These are phyloP conservation scores for Lolium rigidum DNA, from an alignment of 176 grass and related monocot genomes.

Conservation along the genomic window DNA sequence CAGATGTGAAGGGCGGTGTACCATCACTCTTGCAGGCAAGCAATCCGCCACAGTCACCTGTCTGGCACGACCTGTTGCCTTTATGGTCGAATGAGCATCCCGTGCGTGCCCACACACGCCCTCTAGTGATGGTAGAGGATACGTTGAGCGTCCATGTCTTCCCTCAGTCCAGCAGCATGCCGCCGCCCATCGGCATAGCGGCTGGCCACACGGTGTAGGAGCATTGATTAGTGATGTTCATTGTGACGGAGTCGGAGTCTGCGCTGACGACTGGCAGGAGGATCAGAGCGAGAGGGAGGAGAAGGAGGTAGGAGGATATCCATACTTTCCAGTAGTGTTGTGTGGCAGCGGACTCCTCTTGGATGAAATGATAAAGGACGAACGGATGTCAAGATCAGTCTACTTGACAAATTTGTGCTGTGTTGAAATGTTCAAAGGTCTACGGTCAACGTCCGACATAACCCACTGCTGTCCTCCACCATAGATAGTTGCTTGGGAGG, in stretches of 20 bases:
- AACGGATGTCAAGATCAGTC: background rate
- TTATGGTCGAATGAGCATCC: conserved; percentile 31
- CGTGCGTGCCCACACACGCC: background rate
- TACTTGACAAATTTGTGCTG: background rate
- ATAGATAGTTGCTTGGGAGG: background rate
- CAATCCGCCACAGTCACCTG: conserved; percentile 28
- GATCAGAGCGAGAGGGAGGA: background rate
- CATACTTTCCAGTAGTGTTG: background rate
- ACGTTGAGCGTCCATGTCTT: background rate
- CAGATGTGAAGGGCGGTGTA: background rate
- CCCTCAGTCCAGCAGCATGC: background rate
- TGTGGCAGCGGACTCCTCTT: background rate
- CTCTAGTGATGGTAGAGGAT: background rate
- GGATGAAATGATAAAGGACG: background rate
- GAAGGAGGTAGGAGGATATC: background rate
- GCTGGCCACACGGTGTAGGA: conserved; percentile 40
- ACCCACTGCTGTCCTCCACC: background rate
- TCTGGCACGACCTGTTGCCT: conserved; percentile 1
- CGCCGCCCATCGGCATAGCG: background rate
- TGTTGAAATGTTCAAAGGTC: background rate
- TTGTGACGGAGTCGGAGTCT: background rate
- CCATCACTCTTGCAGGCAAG: background rate
- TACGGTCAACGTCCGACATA: background rate
- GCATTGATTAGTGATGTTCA: conserved; percentile 33
- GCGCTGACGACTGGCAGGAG: background rate